phyloP scores from a whole-genome alignment of 768 basidiomycete species.

The Chlorophyllum brunneum region DNA sequence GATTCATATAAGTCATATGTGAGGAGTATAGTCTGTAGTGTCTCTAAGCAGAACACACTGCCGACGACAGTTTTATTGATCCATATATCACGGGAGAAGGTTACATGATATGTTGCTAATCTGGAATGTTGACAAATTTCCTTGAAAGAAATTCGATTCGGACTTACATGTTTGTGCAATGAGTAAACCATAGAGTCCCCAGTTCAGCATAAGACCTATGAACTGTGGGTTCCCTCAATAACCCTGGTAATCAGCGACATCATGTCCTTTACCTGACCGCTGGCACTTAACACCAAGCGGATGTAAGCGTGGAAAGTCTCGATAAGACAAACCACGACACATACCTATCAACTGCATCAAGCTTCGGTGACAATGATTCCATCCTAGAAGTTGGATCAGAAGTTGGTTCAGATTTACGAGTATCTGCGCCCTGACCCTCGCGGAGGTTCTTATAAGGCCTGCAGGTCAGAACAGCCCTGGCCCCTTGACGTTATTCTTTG shows the following conservation, averaged over 20 bases:
- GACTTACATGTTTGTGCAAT: constrained; percentile 2
- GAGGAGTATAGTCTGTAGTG: not conserved
- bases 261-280: not conserved
- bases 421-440: too few relatives aligned
- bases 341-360: constrained; percentile 2
- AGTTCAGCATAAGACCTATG: constrained; percentile 3
- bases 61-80: not conserved
- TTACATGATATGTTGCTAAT: not conserved
- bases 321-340: not conserved
- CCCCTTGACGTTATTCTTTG: too few relatives aligned
- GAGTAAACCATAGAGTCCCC: constrained; percentile 1
- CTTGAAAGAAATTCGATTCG: not conserved
- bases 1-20: not conserved
- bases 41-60: not conserved
- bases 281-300: not conserved
- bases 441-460: too few relatives aligned
- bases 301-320: not conserved
- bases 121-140: too few relatives aligned
- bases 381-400: too few relatives aligned
- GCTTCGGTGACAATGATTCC: not conserved
- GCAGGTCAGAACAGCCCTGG: too few relatives aligned
- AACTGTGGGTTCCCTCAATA: not conserved
- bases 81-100: not conserved
- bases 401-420: too few relatives aligned
- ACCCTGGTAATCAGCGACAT: not conserved